These are phyloP conservation scores for Ustilago shanxiensis DNA, from an alignment of 1,284 basidiomycete species.

Conservation along the genomic window DNA sequence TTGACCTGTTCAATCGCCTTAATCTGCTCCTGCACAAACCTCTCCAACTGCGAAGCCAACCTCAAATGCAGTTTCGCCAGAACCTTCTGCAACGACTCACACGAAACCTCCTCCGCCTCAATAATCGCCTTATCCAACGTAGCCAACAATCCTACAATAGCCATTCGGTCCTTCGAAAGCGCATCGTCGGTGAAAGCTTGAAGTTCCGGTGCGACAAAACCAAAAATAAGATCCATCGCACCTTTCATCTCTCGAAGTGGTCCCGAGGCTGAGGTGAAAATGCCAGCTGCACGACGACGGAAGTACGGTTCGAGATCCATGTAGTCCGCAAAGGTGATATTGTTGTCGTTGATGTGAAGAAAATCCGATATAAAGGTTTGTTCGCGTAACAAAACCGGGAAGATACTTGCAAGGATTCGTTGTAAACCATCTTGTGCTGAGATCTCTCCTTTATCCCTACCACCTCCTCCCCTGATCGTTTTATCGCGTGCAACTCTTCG, in stretches of 20 bases:
- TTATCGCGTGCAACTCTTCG: constrained; percentile 41
- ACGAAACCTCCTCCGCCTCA: constrained; percentile 83
- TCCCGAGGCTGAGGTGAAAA: constrained; percentile 42
- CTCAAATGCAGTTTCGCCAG: constrained; percentile 83
- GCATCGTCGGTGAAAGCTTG: constrained; percentile 87
- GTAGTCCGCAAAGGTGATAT: constrained; percentile 91
- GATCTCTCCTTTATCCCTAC: constrained; percentile 25
- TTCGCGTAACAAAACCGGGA: constrained; percentile 83
- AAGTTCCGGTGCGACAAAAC: constrained; percentile 86
- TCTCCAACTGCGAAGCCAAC: constrained; percentile 47
- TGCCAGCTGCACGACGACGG: constrained; percentile 81
- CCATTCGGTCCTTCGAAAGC: constrained; percentile 83
- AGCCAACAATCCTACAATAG: constrained; percentile 83
- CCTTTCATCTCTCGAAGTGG: constrained; percentile 63
- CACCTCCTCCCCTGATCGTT: constrained; percentile 11
- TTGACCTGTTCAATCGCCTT: constrained; percentile 84
- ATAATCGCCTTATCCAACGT: constrained; percentile 82
- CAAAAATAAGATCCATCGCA: constrained; percentile 94
- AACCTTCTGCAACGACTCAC: constrained; percentile 79
- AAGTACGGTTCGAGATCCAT: constrained; percentile 95
- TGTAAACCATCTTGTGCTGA: constrained; percentile 77
- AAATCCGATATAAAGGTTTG: constrained; percentile 91
- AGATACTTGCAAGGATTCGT: constrained; percentile 81
- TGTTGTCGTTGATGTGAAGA: constrained; percentile 85
- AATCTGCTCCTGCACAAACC: constrained; percentile 78